Evolutionary conservation across 768 basidiomycete genomes (phyloP).

Genomic region (Termitomyces sp.): DNA sequence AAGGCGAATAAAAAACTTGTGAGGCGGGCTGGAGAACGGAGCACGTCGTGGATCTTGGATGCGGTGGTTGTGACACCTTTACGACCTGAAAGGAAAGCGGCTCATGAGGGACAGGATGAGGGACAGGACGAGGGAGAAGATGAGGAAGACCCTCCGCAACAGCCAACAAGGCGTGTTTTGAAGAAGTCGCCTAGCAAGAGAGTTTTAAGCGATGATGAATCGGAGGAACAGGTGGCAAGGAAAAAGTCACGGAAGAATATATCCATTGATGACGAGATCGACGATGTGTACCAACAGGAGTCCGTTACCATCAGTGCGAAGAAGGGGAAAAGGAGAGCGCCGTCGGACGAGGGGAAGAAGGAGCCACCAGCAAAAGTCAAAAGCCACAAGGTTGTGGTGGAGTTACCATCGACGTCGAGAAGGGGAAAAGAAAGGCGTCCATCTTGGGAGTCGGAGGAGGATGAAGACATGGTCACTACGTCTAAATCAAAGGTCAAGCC

Average conservation of each 20-base stretch:
- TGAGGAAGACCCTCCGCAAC: constrained; percentile 2
- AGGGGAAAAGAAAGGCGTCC: constrained; percentile 11
- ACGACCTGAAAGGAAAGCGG: constrained; percentile 3
- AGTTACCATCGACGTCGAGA: constrained; percentile 8
- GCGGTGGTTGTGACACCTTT: constrained; percentile 8
- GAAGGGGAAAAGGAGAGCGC: constrained; percentile 1
- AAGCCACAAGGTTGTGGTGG: not conserved
- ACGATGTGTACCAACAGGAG: constrained; percentile 14
- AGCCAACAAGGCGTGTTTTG: constrained; percentile 3
- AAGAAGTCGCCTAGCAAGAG: constrained; percentile 15
- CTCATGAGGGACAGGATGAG: not conserved
- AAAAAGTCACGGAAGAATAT: not conserved
- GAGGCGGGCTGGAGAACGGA: constrained; percentile 10
- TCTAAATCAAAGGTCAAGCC: constrained; percentile 12
- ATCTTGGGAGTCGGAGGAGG: constrained; percentile 13
- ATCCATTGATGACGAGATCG: constrained; percentile 3
- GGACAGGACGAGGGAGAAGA: not conserved
- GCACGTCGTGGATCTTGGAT: constrained; percentile 14
- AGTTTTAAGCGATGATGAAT: constrained; percentile 10
- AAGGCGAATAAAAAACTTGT: constrained; percentile 13
- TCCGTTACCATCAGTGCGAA: not conserved
- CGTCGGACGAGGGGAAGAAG: constrained; percentile 6
- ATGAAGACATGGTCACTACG: constrained; percentile 12
- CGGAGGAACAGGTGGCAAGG: not conserved
- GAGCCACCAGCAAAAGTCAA: constrained; percentile 1